These are phyloP conservation scores for Aspergillus amoenus DNA, from an alignment of 2,329 filamentous ascomycete species.

Conservation along the genomic window DNA sequence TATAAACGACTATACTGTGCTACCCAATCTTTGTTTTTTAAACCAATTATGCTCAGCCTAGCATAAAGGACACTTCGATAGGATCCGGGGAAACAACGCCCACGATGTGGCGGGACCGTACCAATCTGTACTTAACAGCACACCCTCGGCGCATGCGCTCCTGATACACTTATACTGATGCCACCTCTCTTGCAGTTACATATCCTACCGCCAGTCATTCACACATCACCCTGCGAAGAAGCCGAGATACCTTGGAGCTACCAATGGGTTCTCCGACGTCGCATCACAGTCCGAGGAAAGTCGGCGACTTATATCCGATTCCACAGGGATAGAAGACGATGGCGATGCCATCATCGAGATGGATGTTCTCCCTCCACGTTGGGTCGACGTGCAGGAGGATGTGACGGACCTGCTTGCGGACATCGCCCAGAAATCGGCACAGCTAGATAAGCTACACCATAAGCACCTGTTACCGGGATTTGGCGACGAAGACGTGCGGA, in stretches of 20 bases:
- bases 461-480: conserved; percentile 97
- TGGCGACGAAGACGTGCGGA: conserved; percentile 89
- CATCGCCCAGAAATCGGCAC: conserved; percentile 78
- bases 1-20: background rate
- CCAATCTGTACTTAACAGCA: conserved; percentile 71
- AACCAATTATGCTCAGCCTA: conserved; percentile 18
- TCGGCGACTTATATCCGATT: conserved; percentile 79
- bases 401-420: conserved; percentile 78
- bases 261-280: conserved; percentile 62
- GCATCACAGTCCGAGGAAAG: conserved; percentile 64
- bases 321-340: conserved; percentile 70
- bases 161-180: conserved; percentile 11
- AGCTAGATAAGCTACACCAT: conserved; percentile 88
- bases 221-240: conserved; percentile 90
- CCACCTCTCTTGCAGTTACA: conserved; percentile 64
- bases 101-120: conserved; percentile 98
- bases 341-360: conserved; percentile 97
- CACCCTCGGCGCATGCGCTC: background rate
- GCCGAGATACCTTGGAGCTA: conserved; percentile 63
- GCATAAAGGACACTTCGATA: conserved; percentile 17
- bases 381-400: conserved; percentile 94
- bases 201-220: conserved; percentile 98
- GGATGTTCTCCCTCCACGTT: conserved; percentile 91
- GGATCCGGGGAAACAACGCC: conserved; percentile 28
- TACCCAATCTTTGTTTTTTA: background rate